Conservation (phyloP, 176 grass and related monocot genomes). For the Bolboschoenus planiculmis region DNA sequence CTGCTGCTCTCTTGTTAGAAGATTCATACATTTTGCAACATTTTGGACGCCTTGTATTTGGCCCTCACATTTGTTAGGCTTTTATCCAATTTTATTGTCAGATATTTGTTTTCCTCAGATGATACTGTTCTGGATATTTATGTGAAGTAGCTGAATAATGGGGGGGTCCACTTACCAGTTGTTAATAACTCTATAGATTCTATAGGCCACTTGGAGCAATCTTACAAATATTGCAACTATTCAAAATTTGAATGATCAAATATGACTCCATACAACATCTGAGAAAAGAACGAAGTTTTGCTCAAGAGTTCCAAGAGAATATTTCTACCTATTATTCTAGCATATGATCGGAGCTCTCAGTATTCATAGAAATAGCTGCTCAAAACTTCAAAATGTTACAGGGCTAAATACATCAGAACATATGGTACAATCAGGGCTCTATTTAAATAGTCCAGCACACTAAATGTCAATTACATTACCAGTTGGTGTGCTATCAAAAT, state of each 20-base stretch:
- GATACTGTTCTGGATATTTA: background rate
- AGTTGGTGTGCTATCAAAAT: background rate
- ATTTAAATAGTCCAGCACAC: background rate
- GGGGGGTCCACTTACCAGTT: background rate
- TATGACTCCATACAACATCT: background rate
- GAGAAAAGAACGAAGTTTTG: background rate
- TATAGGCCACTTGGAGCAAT: background rate
- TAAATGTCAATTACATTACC: background rate
- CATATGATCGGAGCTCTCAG: background rate
- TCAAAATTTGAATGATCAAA: background rate
- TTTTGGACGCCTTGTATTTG: background rate
- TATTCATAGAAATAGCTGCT: background rate
- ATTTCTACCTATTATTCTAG: background rate
- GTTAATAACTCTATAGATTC: too few species aligned
- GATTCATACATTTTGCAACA: background rate
- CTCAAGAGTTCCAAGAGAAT: background rate
- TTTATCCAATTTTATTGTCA: background rate
- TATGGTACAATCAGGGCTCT: slow-evolving; percentile 4
- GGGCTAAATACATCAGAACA: background rate
- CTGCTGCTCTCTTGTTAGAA: background rate
- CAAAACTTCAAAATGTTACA: background rate
- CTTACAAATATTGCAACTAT: background rate
- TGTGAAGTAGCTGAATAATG: background rate
- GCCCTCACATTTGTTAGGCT: background rate
- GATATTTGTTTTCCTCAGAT: background rate